Percentiles rank a stretch among this genome's conserved stretches.
These are phyloP conservation scores for Ophiorrhiza pumila DNA, from an alignment of 257 asterid species.

Conservation along the genomic window DNA sequence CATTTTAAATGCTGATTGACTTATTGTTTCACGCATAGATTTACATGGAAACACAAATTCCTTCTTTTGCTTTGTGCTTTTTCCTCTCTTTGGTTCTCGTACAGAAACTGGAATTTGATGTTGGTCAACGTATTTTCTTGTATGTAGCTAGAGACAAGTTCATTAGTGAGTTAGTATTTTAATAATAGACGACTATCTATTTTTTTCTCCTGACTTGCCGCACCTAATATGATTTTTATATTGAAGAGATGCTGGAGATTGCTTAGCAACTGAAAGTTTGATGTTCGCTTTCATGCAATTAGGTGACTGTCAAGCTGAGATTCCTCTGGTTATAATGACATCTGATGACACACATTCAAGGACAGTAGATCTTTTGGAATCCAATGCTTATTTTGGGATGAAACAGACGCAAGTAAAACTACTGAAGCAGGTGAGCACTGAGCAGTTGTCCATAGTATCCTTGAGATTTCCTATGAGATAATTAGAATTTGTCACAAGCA, in stretches of 20 bases:
- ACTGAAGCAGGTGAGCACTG: slow-evolving; percentile 83
- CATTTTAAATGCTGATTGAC: background rate
- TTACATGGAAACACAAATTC: background rate
- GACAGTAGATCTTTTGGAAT: slow-evolving; percentile 65
- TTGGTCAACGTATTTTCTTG: background rate
- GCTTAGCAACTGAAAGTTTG: slow-evolving; percentile 1
- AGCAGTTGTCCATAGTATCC: slow-evolving; percentile 12
- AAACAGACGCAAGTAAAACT: slow-evolving; percentile 78
- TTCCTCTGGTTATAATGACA: slow-evolving; percentile 94
- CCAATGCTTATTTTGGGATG: slow-evolving; percentile 91
- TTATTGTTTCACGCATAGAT: background rate
- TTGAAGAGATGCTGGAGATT: background rate
- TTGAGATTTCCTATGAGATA: slow-evolving; percentile 1
- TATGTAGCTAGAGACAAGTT: background rate
- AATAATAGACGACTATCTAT: background rate
- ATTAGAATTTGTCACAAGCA: slow-evolving; percentile 8
- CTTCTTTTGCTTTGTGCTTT: background rate
- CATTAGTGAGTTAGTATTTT: background rate
- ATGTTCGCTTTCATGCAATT: slow-evolving; percentile 13
- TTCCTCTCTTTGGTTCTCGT: background rate
- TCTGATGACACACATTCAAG: slow-evolving; percentile 93
- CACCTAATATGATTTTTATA: background rate
- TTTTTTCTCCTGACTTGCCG: background rate
- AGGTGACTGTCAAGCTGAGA: slow-evolving; percentile 70
- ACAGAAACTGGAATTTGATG: background rate